Base-by-base conservation (phyloP, 148 eudicot species). In the Silene conica region DNA sequence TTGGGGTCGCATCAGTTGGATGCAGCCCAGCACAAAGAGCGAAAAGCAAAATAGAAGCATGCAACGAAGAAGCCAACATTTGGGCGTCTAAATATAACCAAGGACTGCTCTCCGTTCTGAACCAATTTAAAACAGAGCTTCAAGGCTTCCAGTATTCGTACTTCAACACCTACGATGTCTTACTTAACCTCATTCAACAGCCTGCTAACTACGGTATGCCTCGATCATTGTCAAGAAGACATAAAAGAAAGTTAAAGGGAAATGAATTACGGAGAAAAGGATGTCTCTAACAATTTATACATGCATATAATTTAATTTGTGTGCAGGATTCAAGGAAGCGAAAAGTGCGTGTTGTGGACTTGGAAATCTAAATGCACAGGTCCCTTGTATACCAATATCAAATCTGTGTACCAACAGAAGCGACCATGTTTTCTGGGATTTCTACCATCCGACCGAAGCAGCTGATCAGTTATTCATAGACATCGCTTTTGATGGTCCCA, bases 291-390 rank as follows among this genome's bases (percentile, higher is more conserved):
- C 4, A 21, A 10, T 13, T 20, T 74, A n/a, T 16, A 22, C 50
- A 26, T 57, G 20, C 28, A 23, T 61, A 23, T n/a, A 58, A 20
- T 10, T 4, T n/a, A 58, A 20, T 10, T 4, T 25, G 16, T 81
- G 26, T 82, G 26, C 85, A 91, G 97, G 98, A 65, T 93, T 93
- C 80, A 87, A 80, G 11, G 89, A 91, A 78, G 81, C 71, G 21
- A 89, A 86, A 74, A 78, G 83, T 5, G 98, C 98, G 26, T 93
- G 98, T 74, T 93, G 98, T 77, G 97, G 98, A 22, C 73, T 88
- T 61, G 98, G 98, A 41, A 79, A 77, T 63, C 61, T 93, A 50
- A 86, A 83, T 15, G 98, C 97, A 0, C 21, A 87, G 52, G 70
- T 85, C 28, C 77, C 94, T 6, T 93, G 98, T 72, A 6, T 83